phyloP scores from a whole-genome alignment of 1,284 basidiomycete species.

The Ustilago sp. region DNA sequence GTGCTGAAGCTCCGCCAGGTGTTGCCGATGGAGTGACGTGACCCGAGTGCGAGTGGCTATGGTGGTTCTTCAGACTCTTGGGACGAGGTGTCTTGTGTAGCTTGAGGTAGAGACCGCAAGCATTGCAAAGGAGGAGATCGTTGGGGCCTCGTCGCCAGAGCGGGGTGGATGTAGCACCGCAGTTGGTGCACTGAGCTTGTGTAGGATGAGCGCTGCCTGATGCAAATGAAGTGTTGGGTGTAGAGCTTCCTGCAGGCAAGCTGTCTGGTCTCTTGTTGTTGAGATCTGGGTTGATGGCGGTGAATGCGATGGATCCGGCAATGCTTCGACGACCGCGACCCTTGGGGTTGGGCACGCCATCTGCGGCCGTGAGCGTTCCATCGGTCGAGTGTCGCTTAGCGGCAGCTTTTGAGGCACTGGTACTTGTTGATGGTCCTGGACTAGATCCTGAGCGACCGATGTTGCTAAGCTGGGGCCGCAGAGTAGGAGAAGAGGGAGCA shows the following conservation, averaged over 20 bases:
- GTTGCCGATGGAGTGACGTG: slow-evolving; percentile 52
- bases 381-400: slow-evolving; percentile 47
- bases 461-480: slow-evolving; percentile 33
- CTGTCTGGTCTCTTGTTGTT: slow-evolving; percentile 28
- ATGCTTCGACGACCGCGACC: slow-evolving; percentile 47
- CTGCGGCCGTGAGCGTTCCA: slow-evolving; percentile 12
- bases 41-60: slow-evolving; percentile 51
- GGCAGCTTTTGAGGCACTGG: slow-evolving; percentile 14
- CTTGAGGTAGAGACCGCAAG: slow-evolving; percentile 67
- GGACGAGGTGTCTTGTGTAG: slow-evolving; percentile 67
- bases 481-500: slow-evolving; percentile 43
- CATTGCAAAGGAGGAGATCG: slow-evolving; percentile 64
- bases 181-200: slow-evolving; percentile 63
- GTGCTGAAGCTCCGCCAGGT: slow-evolving; percentile 45
- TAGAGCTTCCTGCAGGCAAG: slow-evolving; percentile 23
- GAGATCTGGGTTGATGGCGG: slow-evolving; percentile 47
- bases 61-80: slow-evolving; percentile 57
- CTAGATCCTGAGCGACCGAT: slow-evolving; percentile 47
- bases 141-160: slow-evolving; percentile 65
- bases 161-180: slow-evolving; percentile 63
- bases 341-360: slow-evolving; percentile 34
- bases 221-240: slow-evolving; percentile 23
- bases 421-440: slow-evolving; percentile 26
- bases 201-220: slow-evolving; percentile 33
- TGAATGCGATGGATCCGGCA: slow-evolving; percentile 44